A percentile compares a stretch with the other conserved stretches of the same genome.
Conservation (phyloP, 2,329 filamentous ascomycete species). For the Apiospora hydei region DNA sequence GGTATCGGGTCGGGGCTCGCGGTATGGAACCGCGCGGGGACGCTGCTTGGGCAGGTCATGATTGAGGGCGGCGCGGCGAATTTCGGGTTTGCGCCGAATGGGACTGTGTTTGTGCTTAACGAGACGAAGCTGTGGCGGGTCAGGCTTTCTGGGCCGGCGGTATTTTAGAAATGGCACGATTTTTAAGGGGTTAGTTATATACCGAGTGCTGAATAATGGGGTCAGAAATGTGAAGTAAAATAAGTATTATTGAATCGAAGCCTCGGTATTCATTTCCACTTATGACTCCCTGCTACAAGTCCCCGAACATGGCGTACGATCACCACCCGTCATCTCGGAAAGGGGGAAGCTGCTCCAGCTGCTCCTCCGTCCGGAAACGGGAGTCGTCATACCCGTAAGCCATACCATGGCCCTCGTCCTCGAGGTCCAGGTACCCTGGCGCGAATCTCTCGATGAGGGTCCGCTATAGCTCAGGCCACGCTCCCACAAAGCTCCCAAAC, state of each 20-base stretch:
- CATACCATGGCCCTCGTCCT: too few relatives aligned
- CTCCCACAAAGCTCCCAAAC: background rate
- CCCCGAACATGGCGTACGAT: too few relatives aligned
- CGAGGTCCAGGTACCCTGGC: too few relatives aligned
- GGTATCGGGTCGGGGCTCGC: constrained; percentile 26
- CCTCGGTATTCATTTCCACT: too few relatives aligned
- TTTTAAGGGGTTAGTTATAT: background rate
- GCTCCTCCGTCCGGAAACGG: too few relatives aligned
- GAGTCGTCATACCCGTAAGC: too few relatives aligned
- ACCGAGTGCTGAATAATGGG: background rate
- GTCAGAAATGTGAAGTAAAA: background rate
- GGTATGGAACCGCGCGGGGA: constrained; percentile 28
- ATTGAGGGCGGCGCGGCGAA: constrained; percentile 26
- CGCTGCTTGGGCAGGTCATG: constrained; percentile 26
- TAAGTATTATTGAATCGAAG: too few relatives aligned
- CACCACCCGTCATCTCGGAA: too few relatives aligned
- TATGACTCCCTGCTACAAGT: too few relatives aligned
- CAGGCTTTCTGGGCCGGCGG: constrained; percentile 9
- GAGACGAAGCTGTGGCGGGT: constrained; percentile 28
- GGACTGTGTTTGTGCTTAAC: constrained; percentile 27
- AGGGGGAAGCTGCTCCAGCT: too few relatives aligned
- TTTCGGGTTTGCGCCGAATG: constrained; percentile 28
- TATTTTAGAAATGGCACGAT: background rate
- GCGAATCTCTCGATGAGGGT: background rate
- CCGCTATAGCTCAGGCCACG: background rate